Conservation (phyloP, 116 monocot species). For the Cymodocea nodosa region DNA sequence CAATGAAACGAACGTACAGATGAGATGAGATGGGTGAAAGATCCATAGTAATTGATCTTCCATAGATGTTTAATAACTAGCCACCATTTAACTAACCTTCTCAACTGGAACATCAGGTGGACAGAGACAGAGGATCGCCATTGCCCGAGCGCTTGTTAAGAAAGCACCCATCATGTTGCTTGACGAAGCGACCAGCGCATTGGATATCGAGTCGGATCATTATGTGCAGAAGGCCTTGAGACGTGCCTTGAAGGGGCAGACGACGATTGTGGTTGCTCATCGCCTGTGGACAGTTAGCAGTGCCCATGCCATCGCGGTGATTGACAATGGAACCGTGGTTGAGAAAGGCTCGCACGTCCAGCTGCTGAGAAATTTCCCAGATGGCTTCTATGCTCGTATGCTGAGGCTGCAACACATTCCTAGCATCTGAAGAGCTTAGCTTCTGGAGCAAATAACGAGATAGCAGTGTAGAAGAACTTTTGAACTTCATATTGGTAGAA, state of each 20-base stretch:
- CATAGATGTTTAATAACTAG: too few species aligned
- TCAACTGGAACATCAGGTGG: too few species aligned
- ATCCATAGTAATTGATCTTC: too few species aligned
- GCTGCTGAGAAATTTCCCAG: conserved; percentile 50
- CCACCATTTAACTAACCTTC: too few species aligned
- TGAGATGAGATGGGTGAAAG: too few species aligned
- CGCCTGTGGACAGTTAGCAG: conserved; percentile 1
- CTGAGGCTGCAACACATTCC: conserved; percentile 53
- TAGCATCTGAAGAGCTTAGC: background rate
- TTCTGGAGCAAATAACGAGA: too few species aligned
- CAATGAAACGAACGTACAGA: too few species aligned
- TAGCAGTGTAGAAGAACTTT: too few species aligned
- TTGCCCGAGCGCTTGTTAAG: too few species aligned
- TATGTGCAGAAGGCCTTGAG: background rate
- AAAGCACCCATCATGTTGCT: conserved; percentile 5
- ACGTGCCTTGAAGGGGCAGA: background rate
- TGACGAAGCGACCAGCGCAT: conserved; percentile 14
- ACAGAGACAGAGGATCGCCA: too few species aligned
- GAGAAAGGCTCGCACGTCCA: background rate
- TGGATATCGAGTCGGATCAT: too few species aligned
- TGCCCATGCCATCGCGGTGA: conserved; percentile 3
- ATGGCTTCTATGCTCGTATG: conserved; percentile 73
- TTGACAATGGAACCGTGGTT: background rate
- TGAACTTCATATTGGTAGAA: too few species aligned
- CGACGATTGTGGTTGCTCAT: conserved; percentile 4